Conservation (phyloP, 2,329 filamentous ascomycete species). For the Monosporascus sp. region DNA sequence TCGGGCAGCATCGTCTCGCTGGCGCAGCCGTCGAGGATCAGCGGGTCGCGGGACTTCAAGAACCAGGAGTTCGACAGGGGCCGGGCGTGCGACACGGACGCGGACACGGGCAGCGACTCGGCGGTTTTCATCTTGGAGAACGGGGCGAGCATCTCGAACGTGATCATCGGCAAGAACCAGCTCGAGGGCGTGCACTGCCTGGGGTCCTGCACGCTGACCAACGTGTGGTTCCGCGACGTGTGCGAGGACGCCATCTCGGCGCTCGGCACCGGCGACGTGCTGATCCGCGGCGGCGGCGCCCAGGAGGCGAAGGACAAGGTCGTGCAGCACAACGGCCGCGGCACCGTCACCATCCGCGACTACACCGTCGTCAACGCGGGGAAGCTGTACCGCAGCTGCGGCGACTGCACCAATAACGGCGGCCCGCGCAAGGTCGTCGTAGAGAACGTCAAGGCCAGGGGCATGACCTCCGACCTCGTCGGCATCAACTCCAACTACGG, state of each 20-base stretch:
- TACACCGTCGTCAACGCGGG: conserved; percentile 29
- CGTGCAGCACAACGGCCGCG: conserved; percentile 22
- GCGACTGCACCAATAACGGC: conserved; percentile 33
- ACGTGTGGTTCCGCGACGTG: conserved; percentile 30
- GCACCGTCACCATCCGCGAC: no score
- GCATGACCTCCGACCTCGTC: conserved; percentile 8
- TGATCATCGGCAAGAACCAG: no score
- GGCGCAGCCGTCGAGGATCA: no score
- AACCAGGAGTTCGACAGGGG: no score
- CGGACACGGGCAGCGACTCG: no score
- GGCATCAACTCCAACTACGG: conserved; percentile 35
- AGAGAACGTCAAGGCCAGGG: conserved; percentile 27
- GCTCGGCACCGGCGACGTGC: conserved; percentile 14
- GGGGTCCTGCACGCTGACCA: conserved; percentile 22
- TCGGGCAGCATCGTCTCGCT: no score
- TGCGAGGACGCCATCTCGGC: conserved; percentile 31
- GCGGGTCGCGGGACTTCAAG: no score
- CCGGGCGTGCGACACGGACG: no score
- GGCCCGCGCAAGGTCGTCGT: conserved; percentile 25
- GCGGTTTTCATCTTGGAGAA: no score
- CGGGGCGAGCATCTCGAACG: no score
- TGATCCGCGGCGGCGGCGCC: conserved; percentile 31
- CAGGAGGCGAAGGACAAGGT: conserved; percentile 19
- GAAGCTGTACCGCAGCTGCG: conserved; percentile 43
- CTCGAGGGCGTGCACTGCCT: conserved; percentile 21